Evolutionary conservation across 2,329 filamentous ascomycete genomes (phyloP).

Genomic region (Immersiporthe knoxdaviesiana): DNA sequence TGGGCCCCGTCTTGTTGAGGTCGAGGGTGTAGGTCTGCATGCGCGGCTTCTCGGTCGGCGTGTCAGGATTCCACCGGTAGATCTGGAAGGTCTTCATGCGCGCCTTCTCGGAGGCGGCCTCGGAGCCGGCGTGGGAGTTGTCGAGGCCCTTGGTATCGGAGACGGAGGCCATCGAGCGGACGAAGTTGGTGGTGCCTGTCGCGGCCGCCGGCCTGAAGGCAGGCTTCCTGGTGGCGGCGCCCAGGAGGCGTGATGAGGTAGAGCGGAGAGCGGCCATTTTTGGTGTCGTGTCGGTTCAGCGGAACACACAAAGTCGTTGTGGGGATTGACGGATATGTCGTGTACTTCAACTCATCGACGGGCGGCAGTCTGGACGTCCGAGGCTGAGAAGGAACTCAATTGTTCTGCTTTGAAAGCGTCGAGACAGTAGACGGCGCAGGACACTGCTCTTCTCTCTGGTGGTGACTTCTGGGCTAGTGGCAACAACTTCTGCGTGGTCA

Average conservation of each 20-base stretch:
- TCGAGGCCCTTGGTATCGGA: slow-evolving; percentile 50
- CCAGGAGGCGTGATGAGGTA: slow-evolving; percentile 56
- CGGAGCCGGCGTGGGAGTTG: slow-evolving; percentile 21
- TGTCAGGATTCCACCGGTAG: slow-evolving; percentile 98
- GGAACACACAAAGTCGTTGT: not conserved
- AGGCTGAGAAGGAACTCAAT: not conserved
- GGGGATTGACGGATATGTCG: slow-evolving; percentile 1
- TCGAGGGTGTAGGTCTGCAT: slow-evolving; percentile 97
- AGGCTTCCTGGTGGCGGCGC: slow-evolving; percentile 47
- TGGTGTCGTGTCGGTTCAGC: slow-evolving; percentile 9
- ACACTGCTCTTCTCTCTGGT: slow-evolving; percentile 12
- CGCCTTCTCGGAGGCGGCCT: slow-evolving; percentile 63
- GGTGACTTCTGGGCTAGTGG: slow-evolving; percentile 21
- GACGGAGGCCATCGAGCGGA: slow-evolving; percentile 59
- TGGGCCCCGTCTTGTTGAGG: slow-evolving; percentile 97
- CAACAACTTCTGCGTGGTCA: slow-evolving; percentile 8
- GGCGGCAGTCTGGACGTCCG: not conserved
- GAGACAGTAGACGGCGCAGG: slow-evolving; percentile 8
- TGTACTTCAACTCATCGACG: slow-evolving; percentile 7
- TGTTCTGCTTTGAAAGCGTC: not conserved
- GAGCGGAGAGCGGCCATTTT: slow-evolving; percentile 67
- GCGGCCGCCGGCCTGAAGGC: slow-evolving; percentile 42
- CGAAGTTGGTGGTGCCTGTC: slow-evolving; percentile 42
- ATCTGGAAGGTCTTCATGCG: slow-evolving; percentile 94
- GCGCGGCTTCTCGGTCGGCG: slow-evolving; percentile 86